These are phyloP conservation scores for Sclerotinia borealis DNA, from an alignment of 2,329 filamentous ascomycete species.

Conservation along the genomic window DNA sequence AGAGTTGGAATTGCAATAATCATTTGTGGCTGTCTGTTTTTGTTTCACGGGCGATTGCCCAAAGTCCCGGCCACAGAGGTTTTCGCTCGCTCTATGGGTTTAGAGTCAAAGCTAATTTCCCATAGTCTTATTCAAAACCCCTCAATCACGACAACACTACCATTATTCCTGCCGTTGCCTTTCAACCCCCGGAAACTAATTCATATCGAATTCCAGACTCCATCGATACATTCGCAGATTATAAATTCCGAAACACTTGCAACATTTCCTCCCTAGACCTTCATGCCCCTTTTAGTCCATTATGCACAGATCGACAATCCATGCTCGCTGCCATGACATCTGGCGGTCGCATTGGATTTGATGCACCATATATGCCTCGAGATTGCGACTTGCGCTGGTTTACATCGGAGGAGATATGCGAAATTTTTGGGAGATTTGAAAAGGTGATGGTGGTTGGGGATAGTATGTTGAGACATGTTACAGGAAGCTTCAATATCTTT, in stretches of 20 bases:
- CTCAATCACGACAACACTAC: constrained; percentile 10
- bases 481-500: constrained; percentile 42
- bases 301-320: constrained; percentile 34
- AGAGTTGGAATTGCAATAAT: constrained; percentile 15
- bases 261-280: constrained; percentile 41
- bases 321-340: constrained; percentile 35
- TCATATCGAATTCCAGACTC: constrained; percentile 17
- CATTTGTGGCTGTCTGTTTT: constrained; percentile 10
- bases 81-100: not conserved
- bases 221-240: constrained; percentile 36
- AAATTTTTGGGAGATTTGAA: constrained; percentile 40
- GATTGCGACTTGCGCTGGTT: constrained; percentile 45
- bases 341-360: constrained; percentile 40
- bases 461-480: constrained; percentile 44
- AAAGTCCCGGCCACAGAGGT: not conserved
- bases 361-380: constrained; percentile 41
- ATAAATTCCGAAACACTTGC: constrained; percentile 40
- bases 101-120: not conserved
- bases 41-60: constrained; percentile 6
- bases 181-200: constrained; percentile 18
- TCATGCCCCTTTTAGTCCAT: constrained; percentile 32
- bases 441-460: constrained; percentile 43
- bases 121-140: not conserved
- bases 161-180: constrained; percentile 12
- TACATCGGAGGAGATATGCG: constrained; percentile 40